Conservation (phyloP, 108 stramenopile genomes). For the Nitzschia inconspicua region DNA sequence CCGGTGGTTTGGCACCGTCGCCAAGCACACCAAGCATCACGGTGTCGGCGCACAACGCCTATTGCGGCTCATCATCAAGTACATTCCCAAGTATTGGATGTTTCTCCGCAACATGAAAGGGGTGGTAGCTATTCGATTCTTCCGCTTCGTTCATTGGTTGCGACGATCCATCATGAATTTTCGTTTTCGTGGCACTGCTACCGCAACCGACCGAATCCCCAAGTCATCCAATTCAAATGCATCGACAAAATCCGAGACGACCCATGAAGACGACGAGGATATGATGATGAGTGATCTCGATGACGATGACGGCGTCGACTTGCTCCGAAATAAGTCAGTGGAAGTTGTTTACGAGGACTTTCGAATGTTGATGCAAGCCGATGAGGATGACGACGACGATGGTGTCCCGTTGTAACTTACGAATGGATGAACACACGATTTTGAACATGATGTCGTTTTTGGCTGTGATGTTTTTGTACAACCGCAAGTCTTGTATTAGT, state of each 20-base stretch:
- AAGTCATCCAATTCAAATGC: conserved; percentile 16
- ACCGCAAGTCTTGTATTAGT: no score
- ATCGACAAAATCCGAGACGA: conserved; percentile 15
- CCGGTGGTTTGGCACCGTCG: conserved; percentile 69
- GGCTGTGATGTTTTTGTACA: no score
- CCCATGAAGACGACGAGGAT: conserved; percentile 10
- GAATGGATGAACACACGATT: background rate
- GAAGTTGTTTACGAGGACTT: conserved; percentile 29
- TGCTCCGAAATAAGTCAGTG: background rate
- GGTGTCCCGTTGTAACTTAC: conserved; percentile 30
- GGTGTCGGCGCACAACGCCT: conserved; percentile 56
- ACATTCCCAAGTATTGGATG: conserved; percentile 79
- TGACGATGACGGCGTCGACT: background rate
- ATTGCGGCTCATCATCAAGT: conserved; percentile 68
- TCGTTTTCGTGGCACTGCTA: background rate
- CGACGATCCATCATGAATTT: conserved; percentile 31
- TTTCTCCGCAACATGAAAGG: conserved; percentile 81
- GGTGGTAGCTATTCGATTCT: conserved; percentile 53
- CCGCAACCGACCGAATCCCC: no score
- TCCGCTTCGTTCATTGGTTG: conserved; percentile 74
- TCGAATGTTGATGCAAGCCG: no score
- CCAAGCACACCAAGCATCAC: conserved; percentile 54
- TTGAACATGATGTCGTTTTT: no score
- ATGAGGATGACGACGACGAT: conserved; percentile 43
- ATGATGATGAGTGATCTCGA: conserved; percentile 4